These are phyloP conservation scores for Alternaria gansuensis DNA, from an alignment of 2,329 filamentous ascomycete species.

Conservation along the genomic window DNA sequence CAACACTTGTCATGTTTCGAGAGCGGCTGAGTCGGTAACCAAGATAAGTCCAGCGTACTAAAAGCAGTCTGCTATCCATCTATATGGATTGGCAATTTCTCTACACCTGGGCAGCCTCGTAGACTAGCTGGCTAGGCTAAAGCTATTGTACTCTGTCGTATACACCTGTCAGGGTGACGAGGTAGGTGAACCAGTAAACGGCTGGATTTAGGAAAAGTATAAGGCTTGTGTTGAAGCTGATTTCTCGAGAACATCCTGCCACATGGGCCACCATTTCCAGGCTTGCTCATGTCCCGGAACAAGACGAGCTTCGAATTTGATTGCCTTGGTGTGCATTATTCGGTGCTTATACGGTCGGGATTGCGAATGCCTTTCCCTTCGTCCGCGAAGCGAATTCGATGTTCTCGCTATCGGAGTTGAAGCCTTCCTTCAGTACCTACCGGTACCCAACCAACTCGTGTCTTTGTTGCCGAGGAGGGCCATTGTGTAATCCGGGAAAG, in stretches of 20 bases:
- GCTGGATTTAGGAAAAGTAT: background rate
- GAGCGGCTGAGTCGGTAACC: background rate
- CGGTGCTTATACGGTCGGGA: conserved; percentile 1
- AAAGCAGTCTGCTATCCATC: background rate
- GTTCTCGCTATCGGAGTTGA: conserved; percentile 3
- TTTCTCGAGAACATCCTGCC: conserved; percentile 5
- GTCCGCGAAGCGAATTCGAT: background rate
- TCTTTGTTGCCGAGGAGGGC: background rate
- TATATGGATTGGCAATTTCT: conserved; percentile 4
- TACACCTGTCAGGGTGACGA: background rate
- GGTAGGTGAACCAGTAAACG: background rate
- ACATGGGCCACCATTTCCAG: conserved; percentile 7
- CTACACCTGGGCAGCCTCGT: background rate
- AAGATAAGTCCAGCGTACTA: background rate
- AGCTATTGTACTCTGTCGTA: conserved; percentile 1
- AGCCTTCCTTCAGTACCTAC: conserved; percentile 5
- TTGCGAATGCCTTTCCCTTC: conserved; percentile 4
- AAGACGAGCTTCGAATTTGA: background rate
- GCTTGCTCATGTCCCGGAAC: background rate
- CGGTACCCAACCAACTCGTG: background rate
- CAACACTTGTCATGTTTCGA: background rate
- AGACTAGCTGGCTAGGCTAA: conserved; percentile 3
- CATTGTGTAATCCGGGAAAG: background rate
- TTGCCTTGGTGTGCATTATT: background rate
- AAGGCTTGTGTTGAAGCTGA: conserved; percentile 1